Percentiles rank a stretch among this genome's conserved stretches.
Conservation (phyloP, 106 monocot genomes). For the Agapanthus africanus region DNA sequence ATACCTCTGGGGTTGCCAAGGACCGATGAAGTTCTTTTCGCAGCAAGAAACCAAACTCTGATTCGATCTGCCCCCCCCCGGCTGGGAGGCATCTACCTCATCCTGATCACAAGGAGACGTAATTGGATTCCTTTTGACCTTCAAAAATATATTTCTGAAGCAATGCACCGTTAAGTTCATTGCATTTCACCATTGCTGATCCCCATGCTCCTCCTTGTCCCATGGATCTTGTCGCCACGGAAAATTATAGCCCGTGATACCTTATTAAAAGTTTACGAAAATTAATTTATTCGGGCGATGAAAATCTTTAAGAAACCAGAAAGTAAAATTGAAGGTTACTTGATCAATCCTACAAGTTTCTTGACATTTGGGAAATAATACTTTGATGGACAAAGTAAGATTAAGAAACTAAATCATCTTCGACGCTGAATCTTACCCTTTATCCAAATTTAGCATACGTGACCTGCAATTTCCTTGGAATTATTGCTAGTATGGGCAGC, state of each 20-base stretch:
- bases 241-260: not conserved
- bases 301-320: not conserved
- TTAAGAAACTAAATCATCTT: no score
- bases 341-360: not conserved
- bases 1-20: no score
- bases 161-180: not conserved
- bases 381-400: not conserved
- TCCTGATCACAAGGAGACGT: no score
- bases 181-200: conserved; percentile 1
- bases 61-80: no score
- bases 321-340: not conserved
- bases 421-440: no score
- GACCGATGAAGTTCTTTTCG: no score
- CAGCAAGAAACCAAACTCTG: no score
- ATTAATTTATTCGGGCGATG: not conserved
- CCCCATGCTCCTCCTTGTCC: not conserved
- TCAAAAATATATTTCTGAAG: not conserved
- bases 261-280: not conserved
- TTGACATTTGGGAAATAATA: not conserved
- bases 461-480: no score
- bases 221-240: conserved; percentile 2
- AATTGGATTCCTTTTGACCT: conserved; percentile 1
- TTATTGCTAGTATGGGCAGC: not conserved
- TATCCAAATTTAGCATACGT: no score
- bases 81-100: no score